Conservation (phyloP, 2,329 filamentous ascomycete species). For the Metarhizium robertsii region DNA sequence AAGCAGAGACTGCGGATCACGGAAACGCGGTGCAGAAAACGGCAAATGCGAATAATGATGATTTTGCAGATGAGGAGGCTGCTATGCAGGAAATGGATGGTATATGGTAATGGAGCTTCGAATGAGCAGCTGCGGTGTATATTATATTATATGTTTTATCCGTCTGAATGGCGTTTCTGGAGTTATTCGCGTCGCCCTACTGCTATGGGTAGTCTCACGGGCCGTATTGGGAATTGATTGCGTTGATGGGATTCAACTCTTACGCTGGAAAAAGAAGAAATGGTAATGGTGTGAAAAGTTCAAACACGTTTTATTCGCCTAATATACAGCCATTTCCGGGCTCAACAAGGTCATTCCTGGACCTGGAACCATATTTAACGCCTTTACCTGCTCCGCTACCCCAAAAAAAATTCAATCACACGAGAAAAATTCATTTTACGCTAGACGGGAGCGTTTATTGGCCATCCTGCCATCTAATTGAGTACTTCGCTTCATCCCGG, state of each 20-base stretch:
- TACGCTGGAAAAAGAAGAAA: no score
- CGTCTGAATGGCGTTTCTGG: neutral
- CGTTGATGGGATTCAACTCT: no score
- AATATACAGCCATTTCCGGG: neutral
- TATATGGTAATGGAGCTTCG: constrained; percentile 23
- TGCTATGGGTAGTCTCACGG: no score
- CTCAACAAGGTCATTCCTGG: neutral
- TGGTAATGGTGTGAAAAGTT: no score
- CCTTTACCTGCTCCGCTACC: constrained; percentile 2
- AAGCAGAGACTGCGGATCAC: constrained; percentile 26
- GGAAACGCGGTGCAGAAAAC: neutral
- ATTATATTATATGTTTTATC: no score
- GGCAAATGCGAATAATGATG: constrained; percentile 15
- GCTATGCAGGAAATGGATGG: constrained; percentile 57
- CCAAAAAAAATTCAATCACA: constrained; percentile 6
- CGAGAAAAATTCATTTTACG: constrained; percentile 9
- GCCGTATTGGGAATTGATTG: no score
- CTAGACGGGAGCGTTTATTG: constrained; percentile 12
- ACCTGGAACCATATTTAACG: constrained; percentile 8
- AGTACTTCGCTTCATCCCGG: constrained; percentile 12
- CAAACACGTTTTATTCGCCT: neutral
- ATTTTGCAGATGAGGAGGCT: constrained; percentile 55
- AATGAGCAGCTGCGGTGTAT: no score
- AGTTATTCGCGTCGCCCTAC: no score
- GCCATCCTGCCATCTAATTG: constrained; percentile 6